A percentile compares a stretch with the other conserved stretches of the same genome.
Conservation (phyloP, 306 rosid species). For the Urtica urens region DNA sequence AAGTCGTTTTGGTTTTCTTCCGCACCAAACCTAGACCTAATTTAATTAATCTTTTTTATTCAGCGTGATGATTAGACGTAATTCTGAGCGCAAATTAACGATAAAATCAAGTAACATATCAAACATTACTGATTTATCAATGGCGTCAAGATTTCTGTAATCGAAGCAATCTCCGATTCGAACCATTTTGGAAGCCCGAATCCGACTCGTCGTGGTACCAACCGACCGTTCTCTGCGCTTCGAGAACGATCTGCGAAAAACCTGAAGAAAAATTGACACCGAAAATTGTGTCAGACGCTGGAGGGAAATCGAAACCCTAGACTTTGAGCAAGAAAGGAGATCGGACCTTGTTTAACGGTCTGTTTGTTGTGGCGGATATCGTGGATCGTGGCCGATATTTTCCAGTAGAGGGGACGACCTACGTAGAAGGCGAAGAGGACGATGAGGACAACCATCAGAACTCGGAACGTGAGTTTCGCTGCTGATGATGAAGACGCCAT, state of each 20-base stretch:
- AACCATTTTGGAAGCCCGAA: slow-evolving; percentile 19
- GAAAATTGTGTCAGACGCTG: neutral
- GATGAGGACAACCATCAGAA: slow-evolving; percentile 16
- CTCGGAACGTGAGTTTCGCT: slow-evolving; percentile 45
- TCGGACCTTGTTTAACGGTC: slow-evolving; percentile 61
- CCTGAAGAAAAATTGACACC: slow-evolving; percentile 42
- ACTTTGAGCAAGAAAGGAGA: too few relatives aligned
- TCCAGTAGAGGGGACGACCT: slow-evolving; percentile 87
- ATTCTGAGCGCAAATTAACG: too few relatives aligned
- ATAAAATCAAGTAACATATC: too few relatives aligned
- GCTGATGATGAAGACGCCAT: slow-evolving; percentile 50
- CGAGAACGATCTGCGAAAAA: slow-evolving; percentile 67
- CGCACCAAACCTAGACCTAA: too few relatives aligned
- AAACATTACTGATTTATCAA: neutral
- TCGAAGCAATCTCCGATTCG: slow-evolving; percentile 24
- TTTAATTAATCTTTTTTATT: too few relatives aligned
- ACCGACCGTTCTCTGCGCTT: slow-evolving; percentile 77
- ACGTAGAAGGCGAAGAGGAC: slow-evolving; percentile 49
- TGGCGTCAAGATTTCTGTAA: slow-evolving; percentile 20
- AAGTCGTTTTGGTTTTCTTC: too few relatives aligned
- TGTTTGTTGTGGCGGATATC: slow-evolving; percentile 74
- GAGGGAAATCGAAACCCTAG: neutral
- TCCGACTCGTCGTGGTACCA: slow-evolving; percentile 59
- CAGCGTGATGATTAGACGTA: too few relatives aligned
- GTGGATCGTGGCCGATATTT: slow-evolving; percentile 67